Base-by-base conservation (phyloP, 768 basidiomycete genomes). In the Xerocomellus chrysenteron region DNA sequence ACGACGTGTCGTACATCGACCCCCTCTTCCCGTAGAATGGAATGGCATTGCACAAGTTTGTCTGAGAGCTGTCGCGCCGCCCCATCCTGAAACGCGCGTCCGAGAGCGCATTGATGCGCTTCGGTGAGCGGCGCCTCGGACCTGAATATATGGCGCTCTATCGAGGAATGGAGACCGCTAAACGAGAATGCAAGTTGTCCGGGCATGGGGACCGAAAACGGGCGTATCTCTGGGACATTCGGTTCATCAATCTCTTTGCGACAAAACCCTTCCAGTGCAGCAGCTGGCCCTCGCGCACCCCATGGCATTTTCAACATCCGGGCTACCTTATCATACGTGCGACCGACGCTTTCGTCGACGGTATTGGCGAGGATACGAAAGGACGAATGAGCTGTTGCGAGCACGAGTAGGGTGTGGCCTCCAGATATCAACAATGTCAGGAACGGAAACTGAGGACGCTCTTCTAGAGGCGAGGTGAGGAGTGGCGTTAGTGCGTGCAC, bases 371-470 rank as follows among this genome's bases (percentile, higher is more conserved):
- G 74, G 39, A 89, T 82, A 56, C 77, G 76, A n/a, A n/a, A n/a
- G n/a, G 69, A 72, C 6, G 74, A 75, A 28, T 71, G 68, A 2
- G 86, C 85, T 0, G 68, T 76, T 1, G 87, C 91, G 12, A 96
- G 84, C 1, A 97, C 78, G 37, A 98, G 79, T 39, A 98, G n/a
- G n/a, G n/a, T 94, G 69, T 98, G 96, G 3, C 95, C 95, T n/a
- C 96, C 96, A 0, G 94, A 95, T 47, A 96, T 79, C 17, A 98
- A 80, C 13, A 98, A 78, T 0, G 90, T 87, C 36, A 98, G 80
- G 75, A 95, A 98, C 0, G 96, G 96, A 68, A 89, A 98, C 24
- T 64, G 51, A 69, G 93, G 73, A 65, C 76, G 51, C 24, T 78
- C 63, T 11, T 60, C 52, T 0, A 73, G 56, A 53, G 71, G 73